A percentile compares a stretch with the other conserved stretches of the same genome.
Conservation (phyloP, 2,329 filamentous ascomycete species). For the Ophiostoma sp. region DNA sequence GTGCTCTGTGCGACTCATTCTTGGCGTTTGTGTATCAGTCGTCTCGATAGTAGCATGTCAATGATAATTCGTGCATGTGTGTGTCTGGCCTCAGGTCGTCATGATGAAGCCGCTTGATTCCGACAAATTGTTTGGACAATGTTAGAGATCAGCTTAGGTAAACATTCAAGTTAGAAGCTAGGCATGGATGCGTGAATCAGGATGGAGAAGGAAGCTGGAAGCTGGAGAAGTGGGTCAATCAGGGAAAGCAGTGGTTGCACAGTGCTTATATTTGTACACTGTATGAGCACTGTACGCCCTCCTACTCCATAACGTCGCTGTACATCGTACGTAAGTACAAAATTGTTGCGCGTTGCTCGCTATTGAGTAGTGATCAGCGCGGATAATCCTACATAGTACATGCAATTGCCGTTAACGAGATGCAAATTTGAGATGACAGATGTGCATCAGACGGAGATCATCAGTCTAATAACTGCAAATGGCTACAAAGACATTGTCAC, state of each 20-base stretch:
- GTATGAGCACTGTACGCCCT: not conserved
- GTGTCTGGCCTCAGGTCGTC: not conserved
- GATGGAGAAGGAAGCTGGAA: not conserved
- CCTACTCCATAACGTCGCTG: too few species aligned
- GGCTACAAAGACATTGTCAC: not conserved
- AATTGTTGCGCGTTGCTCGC: not conserved
- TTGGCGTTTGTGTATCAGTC: not conserved
- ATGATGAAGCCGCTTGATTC: not conserved
- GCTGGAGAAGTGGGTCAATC: not conserved
- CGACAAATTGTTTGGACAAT: not conserved
- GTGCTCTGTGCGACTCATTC: not conserved
- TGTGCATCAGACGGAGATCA: not conserved
- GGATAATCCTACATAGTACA: not conserved
- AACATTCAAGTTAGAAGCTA: too few species aligned
- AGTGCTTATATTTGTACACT: not conserved
- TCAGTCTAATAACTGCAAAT: not conserved
- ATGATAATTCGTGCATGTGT: not conserved
- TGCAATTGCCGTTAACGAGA: not conserved
- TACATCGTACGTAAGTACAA: not conserved
- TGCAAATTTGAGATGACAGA: not conserved
- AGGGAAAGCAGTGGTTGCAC: not conserved
- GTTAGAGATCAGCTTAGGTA: too few species aligned
- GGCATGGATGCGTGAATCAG: too few species aligned
- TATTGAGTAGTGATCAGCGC: not conserved
- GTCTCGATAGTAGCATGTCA: not conserved